Evolutionary conservation across 805 yeast genomes (phyloP).

Genomic region (Wickerhamomyces ciferrii): DNA sequence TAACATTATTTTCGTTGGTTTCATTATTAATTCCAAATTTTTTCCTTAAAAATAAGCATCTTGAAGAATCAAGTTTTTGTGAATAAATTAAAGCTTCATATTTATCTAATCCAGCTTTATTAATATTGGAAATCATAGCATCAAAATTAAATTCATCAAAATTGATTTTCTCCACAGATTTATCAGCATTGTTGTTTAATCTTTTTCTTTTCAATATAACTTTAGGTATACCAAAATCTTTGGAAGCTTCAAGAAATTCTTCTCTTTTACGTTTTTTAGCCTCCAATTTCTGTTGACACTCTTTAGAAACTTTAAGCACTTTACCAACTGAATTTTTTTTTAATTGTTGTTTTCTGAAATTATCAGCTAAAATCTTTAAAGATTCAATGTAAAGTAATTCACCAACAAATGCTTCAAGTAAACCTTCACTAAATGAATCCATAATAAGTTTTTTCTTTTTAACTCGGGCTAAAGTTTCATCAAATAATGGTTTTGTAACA

Average conservation of each 20-base stretch:
- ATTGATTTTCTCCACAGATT: conserved; percentile 1
- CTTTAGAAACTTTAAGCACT: conserved; percentile 25
- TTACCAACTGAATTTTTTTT: conserved; percentile 25
- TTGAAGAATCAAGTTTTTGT: conserved; percentile 22
- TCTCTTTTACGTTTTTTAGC: conserved; percentile 31
- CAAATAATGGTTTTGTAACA: conserved; percentile 8
- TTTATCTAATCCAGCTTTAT: conserved; percentile 10
- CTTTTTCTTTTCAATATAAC: conserved; percentile 16
- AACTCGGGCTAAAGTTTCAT: conserved; percentile 8
- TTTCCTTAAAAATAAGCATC: conserved; percentile 26
- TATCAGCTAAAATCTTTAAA: conserved; percentile 41
- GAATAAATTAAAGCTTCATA: conserved; percentile 18
- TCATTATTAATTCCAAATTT: conserved; percentile 24
- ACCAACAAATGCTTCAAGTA: conserved; percentile 55
- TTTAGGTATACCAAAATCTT: conserved; percentile 28
- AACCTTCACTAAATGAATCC: conserved; percentile 38
- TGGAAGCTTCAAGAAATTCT: conserved; percentile 31
- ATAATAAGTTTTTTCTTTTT: conserved; percentile 25
- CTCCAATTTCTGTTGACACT: conserved; percentile 18
- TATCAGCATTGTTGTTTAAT: conserved; percentile 4
- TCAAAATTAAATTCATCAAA: conserved; percentile 16
- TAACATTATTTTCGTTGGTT: background rate
- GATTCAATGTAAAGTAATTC: conserved; percentile 45
- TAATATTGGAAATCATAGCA: conserved; percentile 12
- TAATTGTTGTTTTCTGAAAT: conserved; percentile 26